A percentile compares a stretch with the other conserved stretches of the same genome.
Evolutionary conservation across 2,329 filamentous ascomycete genomes (phyloP).

Genomic region (Ceratocystis colombiana): DNA sequence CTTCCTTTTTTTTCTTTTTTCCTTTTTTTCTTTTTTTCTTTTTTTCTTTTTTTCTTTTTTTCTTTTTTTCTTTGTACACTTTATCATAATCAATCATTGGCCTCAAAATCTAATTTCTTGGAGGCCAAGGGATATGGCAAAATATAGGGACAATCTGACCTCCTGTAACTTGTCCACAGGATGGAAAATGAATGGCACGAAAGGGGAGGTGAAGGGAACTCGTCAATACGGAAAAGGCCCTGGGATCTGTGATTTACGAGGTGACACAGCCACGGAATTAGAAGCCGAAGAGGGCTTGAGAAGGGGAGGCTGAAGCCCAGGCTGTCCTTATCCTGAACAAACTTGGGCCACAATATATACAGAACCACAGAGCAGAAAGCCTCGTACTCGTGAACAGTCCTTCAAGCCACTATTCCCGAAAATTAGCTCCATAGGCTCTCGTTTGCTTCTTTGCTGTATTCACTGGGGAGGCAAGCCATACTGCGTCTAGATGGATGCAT

Average conservation of each 20-base stretch:
- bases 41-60: no score
- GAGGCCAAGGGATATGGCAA: no score
- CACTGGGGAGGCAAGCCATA: no score
- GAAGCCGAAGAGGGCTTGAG: neutral
- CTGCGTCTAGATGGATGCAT: no score
- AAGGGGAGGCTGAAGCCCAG: neutral
- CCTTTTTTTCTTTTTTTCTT: no score
- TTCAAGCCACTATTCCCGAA: neutral
- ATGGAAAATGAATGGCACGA: neutral
- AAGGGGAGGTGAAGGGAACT: neutral
- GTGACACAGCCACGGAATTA: conserved; percentile 6
- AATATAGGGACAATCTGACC: no score
- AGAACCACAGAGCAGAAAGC: neutral
- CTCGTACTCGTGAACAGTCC: neutral
- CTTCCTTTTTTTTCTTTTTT: no score
- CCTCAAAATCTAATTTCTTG: no score
- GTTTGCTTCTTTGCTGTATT: neutral
- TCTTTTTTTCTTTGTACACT: no score
- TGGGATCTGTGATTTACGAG: conserved; percentile 1
- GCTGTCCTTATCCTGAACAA: neutral
- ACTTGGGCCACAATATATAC: neutral
- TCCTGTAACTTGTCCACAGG: no score
- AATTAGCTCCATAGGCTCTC: no score
- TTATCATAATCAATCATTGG: no score
- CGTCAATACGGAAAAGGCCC: conserved; percentile 1